These are phyloP conservation scores for Punica granatum DNA, from an alignment of 345 rosid genomes.

Conservation along the genomic window DNA sequence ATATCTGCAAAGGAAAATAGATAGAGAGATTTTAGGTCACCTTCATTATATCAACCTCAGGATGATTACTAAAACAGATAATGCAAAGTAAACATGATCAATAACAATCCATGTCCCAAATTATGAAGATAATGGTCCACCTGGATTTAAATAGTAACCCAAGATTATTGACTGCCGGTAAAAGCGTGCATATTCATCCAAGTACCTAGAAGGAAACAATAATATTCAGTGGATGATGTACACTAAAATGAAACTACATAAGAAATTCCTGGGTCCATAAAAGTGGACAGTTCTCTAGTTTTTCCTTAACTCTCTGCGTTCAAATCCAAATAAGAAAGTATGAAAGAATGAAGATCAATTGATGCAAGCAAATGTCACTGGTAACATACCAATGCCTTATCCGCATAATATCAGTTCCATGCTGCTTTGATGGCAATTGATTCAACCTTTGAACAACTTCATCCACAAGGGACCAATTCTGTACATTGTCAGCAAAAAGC, in stretches of 20 bases:
- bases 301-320: neutral
- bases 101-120: neutral
- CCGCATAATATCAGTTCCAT: constrained; percentile 84
- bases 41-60: neutral
- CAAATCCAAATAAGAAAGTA: neutral
- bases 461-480: constrained; percentile 76
- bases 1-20: constrained; percentile 47
- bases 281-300: too few species aligned
- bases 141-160: constrained; percentile 75
- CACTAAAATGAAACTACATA: neutral
- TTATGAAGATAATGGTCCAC: constrained; percentile 21
- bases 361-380: neutral
- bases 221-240: neutral
- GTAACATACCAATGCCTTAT: constrained; percentile 63
- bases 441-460: constrained; percentile 62
- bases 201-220: constrained; percentile 44
- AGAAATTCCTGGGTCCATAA: neutral
- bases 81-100: neutral
- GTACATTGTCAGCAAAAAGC: constrained; percentile 19
- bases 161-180: constrained; percentile 73
- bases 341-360: neutral
- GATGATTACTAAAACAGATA: neutral
- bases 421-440: constrained; percentile 63
- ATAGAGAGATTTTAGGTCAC: neutral
- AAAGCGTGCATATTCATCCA: constrained; percentile 69